Percentiles rank a stretch among this genome's conserved stretches.
phyloP scores from a whole-genome alignment of 192 early-diverging fungal species.

The Pecoramyces ruminantium region DNA sequence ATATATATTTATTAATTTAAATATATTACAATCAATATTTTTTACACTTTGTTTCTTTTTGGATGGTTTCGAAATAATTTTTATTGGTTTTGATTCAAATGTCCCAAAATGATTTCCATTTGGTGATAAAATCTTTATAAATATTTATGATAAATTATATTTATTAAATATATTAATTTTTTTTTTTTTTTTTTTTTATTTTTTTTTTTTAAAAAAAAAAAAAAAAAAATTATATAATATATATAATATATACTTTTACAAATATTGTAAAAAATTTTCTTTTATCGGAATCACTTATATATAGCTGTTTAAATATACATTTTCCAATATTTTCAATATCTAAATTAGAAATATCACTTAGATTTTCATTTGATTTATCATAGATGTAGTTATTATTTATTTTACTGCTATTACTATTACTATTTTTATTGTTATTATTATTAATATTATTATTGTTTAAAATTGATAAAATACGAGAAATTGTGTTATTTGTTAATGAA shows the following conservation, averaged over 20 bases:
- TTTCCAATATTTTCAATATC: background rate
- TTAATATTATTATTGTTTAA: background rate
- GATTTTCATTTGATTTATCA: too few relatives aligned
- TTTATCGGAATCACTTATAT: background rate
- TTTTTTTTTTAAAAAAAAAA: too few relatives aligned
- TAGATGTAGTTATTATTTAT: too few relatives aligned
- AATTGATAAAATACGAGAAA: too few relatives aligned
- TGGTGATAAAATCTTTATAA: background rate
- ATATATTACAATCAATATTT: slow-evolving; percentile 47
- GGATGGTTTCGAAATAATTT: slow-evolving; percentile 81
- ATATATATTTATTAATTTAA: too few relatives aligned
- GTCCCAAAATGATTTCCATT: background rate
- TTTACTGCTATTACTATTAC: too few relatives aligned
- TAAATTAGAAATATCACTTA: background rate
- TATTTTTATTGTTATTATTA: too few relatives aligned
- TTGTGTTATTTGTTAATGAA: background rate
- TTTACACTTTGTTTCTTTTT: slow-evolving; percentile 77
- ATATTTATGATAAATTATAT: background rate
- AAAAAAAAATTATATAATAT: too few relatives aligned
- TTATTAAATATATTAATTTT: background rate
- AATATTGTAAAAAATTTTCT: background rate
- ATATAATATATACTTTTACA: background rate
- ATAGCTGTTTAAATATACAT: background rate
- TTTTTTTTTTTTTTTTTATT: background rate
- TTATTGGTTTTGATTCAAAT: slow-evolving; percentile 63